Evolutionary conservation across 208 protist species (phyloP).

Genomic region (Crithidia brevicula): DNA sequence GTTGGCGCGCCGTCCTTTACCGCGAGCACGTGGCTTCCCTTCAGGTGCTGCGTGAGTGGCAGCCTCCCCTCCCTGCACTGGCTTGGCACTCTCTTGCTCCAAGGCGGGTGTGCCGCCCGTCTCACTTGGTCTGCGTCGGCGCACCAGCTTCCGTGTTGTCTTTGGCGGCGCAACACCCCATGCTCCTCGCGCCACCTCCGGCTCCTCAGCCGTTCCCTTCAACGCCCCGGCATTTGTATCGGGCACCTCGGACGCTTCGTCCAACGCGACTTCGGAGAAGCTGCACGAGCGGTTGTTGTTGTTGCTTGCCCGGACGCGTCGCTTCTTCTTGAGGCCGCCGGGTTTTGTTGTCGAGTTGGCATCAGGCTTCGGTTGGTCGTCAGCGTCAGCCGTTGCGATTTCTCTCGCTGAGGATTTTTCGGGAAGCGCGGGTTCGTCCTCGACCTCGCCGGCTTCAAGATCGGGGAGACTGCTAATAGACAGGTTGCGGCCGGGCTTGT

Average conservation of each 20-base stretch:
- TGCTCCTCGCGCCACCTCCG: neutral
- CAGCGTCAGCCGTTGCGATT: neutral
- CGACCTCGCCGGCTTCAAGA: slow-evolving; percentile 25
- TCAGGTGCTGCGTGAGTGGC: slow-evolving; percentile 9
- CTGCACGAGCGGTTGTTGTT: slow-evolving; percentile 56
- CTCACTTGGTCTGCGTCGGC: slow-evolving; percentile 11
- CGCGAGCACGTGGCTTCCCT: slow-evolving; percentile 4
- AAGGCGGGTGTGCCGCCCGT: neutral
- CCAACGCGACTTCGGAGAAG: slow-evolving; percentile 48
- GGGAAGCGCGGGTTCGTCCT: slow-evolving; percentile 21
- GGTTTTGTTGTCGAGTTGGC: neutral
- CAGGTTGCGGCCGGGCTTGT: slow-evolving; percentile 20
- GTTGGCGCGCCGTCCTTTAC: slow-evolving; percentile 18
- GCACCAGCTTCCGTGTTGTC: slow-evolving; percentile 18
- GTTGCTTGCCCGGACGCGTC: slow-evolving; percentile 19
- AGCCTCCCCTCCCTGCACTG: neutral
- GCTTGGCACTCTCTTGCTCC: slow-evolving; percentile 5
- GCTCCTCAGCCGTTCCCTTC: slow-evolving; percentile 9
- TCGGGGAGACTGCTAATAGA: slow-evolving; percentile 35
- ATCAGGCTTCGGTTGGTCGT: no score
- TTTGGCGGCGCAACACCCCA: neutral
- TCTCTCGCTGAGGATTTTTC: slow-evolving; percentile 2
- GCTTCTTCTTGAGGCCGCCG: slow-evolving; percentile 26
- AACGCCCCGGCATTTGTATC: slow-evolving; percentile 14
- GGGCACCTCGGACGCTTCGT: slow-evolving; percentile 30